Conservation (phyloP, 495 filamentous ascomycete species). For the Viridothelium virens region DNA sequence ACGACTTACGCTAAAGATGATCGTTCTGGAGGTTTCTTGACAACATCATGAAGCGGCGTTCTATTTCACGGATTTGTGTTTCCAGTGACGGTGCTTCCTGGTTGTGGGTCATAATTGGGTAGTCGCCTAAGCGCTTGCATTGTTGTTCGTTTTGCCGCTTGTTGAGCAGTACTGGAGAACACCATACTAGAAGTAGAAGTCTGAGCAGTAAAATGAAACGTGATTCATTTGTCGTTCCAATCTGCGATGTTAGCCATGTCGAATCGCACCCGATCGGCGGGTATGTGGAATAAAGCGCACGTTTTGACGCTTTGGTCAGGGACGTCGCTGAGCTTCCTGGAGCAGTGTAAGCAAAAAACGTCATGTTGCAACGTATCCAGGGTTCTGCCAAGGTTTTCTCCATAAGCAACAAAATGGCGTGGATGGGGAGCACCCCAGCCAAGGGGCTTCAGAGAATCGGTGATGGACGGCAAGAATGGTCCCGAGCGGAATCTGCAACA, state of each 20-base stretch:
- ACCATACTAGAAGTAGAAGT: too few relatives aligned
- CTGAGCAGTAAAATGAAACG: too few relatives aligned
- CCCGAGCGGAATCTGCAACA: background rate
- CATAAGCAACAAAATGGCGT: background rate
- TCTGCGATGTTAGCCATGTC: too few relatives aligned
- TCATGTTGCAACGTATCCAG: background rate
- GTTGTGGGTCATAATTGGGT: too few relatives aligned
- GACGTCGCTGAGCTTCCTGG: background rate
- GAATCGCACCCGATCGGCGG: too few relatives aligned
- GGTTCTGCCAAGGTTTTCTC: constrained; percentile 7
- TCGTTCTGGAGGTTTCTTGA: background rate
- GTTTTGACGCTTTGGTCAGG: constrained; percentile 7
- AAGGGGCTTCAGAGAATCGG: constrained; percentile 3
- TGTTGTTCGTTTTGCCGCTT: too few relatives aligned
- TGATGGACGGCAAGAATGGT: too few relatives aligned
- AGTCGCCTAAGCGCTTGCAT: too few relatives aligned
- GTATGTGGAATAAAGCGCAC: background rate
- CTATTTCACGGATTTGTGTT: background rate
- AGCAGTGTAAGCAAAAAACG: background rate
- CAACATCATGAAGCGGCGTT: background rate
- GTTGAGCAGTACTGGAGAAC: too few relatives aligned
- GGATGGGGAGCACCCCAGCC: background rate
- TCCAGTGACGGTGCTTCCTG: too few relatives aligned
- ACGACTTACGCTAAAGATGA: background rate
- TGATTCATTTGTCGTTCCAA: too few relatives aligned